phyloP scores from a whole-genome alignment of 2,329 filamentous ascomycete genomes.

The Sporothrix curviconia region DNA sequence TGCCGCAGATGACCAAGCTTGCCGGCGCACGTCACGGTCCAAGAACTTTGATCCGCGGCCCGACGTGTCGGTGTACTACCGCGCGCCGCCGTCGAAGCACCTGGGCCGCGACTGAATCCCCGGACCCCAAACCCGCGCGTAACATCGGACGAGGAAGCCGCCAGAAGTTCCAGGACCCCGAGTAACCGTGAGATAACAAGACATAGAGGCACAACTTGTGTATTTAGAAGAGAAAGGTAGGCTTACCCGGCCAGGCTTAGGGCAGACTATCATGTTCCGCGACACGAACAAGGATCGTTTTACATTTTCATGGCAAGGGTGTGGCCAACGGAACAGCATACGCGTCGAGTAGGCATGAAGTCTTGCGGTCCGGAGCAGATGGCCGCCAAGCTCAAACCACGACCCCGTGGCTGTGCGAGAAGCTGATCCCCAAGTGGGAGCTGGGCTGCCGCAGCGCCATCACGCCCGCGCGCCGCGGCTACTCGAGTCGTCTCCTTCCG shows the following conservation, averaged over 20 bases:
- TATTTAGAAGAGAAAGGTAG: no score
- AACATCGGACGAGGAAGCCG: conserved; percentile 5
- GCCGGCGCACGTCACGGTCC: not conserved
- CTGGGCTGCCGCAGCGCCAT: conserved; percentile 36
- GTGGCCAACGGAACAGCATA: conserved; percentile 7
- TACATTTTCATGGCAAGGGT: conserved; percentile 9
- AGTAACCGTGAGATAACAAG: no score
- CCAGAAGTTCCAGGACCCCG: conserved; percentile 7
- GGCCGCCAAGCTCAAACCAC: conserved; percentile 4
- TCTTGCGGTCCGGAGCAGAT: conserved; percentile 1
- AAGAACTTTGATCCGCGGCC: conserved; percentile 5
- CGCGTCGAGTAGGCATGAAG: not conserved
- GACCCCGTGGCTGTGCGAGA: conserved; percentile 8
- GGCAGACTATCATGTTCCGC: no score
- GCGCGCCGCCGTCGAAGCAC: conserved; percentile 1
- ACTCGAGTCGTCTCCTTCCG: conserved; percentile 35
- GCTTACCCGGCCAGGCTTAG: no score
- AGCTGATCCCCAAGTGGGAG: conserved; percentile 11
- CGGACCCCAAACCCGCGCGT: conserved; percentile 6
- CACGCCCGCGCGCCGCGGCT: conserved; percentile 36
- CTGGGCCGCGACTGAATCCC: conserved; percentile 5
- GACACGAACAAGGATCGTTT: conserved; percentile 9
- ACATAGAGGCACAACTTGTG: no score
- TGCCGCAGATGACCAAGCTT: conserved; percentile 10
- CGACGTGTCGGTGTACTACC: conserved; percentile 9